Conservation (phyloP, 139 green algal species). For the Pleodorina starrii region DNA sequence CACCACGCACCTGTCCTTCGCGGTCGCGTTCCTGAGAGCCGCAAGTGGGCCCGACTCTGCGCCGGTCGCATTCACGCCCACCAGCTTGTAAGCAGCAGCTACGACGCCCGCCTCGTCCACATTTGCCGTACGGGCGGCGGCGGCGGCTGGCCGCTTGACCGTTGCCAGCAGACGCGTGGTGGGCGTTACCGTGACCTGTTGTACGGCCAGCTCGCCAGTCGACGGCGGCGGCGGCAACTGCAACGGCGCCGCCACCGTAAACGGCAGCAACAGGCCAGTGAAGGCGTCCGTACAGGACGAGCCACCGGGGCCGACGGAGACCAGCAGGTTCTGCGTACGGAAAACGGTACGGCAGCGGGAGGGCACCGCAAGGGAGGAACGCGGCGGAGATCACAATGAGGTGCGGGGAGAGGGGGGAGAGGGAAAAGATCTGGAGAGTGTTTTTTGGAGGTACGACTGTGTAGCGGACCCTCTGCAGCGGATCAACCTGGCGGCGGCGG, state of each 20-base stretch:
- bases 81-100: neutral
- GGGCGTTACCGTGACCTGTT: neutral
- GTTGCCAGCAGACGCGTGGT: neutral
- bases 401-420: too few species aligned
- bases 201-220: neutral
- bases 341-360: too few species aligned
- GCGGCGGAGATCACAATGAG: too few species aligned
- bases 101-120: neutral
- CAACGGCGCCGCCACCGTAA: neutral
- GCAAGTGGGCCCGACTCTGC: neutral
- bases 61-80: neutral
- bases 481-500: too few species aligned
- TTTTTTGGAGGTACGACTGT: too few species aligned
- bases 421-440: too few species aligned
- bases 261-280: neutral
- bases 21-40: neutral
- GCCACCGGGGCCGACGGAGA: neutral
- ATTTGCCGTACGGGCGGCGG: too few species aligned
- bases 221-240: too few species aligned
- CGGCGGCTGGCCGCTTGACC: neutral
- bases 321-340: neutral
- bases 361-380: too few species aligned
- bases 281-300: neutral
- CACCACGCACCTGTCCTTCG: neutral
- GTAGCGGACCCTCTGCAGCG: too few species aligned